Base-by-base conservation (phyloP, 2,329 filamentous ascomycete species). In the Hymenoscyphus fructigenus region DNA sequence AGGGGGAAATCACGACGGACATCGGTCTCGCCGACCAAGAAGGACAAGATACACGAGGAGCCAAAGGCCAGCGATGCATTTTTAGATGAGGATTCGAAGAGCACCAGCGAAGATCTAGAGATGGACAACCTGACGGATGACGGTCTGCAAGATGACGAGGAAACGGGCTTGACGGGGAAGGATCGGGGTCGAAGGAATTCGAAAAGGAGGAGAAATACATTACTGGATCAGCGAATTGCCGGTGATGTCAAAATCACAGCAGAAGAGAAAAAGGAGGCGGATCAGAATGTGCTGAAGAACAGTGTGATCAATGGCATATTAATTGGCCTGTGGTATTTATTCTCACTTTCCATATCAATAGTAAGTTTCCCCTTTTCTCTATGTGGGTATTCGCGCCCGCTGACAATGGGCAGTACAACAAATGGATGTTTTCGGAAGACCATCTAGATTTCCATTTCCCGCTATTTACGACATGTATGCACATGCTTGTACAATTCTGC, bases 371-470 rank as follows among this genome's bases (percentile, higher is more conserved):
- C 23, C 34, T 36, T 34, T 34, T 2, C 32, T 29, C 2, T 6
- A 2, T 50, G 9, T 29, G 10, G 14, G 3, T 59, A 38, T 41
- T 59, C 28, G n/a, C n/a, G 53, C 34, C 61, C 29, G 32, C 60
- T 70, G 64, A 66, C 61, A 38, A 9, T 56, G 34, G 26, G 44
- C 71, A 95, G 90, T 99, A 98, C 83, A 99, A 99, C 84, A 98
- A 97, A 81, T 98, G 95, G 95, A 98, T 99, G 94, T 98, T 99
- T 79, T 91, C 91, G 74, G 85, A 89, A 67, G 85, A 90, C 70
- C 87, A 90, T 70, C 86, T 96, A 71, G 90, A 97, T 78, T 99
- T 99, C 76, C 89, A 91, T 60, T 98, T 95, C 74, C 95, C 95
- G 47, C 85, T 99, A 59, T 98, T 98, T 78, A 97, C 93, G 12